A percentile compares a stretch with the other conserved stretches of the same genome.
Evolutionary conservation across 441 rosid genomes (phyloP).

Genomic region (Geranium incanum): DNA sequence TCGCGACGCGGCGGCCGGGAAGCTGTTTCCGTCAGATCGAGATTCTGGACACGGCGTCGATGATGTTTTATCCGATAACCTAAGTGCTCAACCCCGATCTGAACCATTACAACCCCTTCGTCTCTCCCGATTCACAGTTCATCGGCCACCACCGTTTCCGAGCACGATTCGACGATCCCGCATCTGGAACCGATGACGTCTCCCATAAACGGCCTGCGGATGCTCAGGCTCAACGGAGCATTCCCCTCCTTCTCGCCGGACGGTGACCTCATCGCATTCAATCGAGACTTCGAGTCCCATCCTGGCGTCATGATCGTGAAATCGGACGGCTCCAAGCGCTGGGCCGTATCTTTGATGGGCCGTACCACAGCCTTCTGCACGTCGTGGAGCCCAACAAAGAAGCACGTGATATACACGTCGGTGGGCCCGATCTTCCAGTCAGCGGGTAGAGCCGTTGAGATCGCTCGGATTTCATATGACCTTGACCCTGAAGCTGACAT

Average conservation of each 20-base stretch:
- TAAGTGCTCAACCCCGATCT: slow-evolving; percentile 44
- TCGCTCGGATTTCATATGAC: slow-evolving; percentile 55
- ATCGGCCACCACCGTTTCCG: slow-evolving; percentile 67
- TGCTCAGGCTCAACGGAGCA: slow-evolving; percentile 53
- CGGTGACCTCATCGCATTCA: slow-evolving; percentile 51
- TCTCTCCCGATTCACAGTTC: slow-evolving; percentile 36
- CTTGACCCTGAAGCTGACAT: slow-evolving; percentile 4
- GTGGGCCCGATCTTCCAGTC: slow-evolving; percentile 66
- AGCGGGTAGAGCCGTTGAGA: slow-evolving; percentile 44
- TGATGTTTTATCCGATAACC: slow-evolving; percentile 41
- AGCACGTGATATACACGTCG: slow-evolving; percentile 65
- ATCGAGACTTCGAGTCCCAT: slow-evolving; percentile 33
- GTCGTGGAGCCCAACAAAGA: slow-evolving; percentile 72
- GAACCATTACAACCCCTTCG: slow-evolving; percentile 77
- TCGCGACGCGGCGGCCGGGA: slow-evolving; percentile 57
- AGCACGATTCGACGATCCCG: slow-evolving; percentile 42
- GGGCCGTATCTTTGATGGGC: slow-evolving; percentile 47
- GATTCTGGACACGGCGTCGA: slow-evolving; percentile 40
- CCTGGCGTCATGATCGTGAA: slow-evolving; percentile 46
- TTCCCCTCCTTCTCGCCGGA: slow-evolving; percentile 61
- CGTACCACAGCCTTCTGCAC: slow-evolving; percentile 57
- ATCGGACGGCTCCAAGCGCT: slow-evolving; percentile 62
- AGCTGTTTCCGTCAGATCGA: slow-evolving; percentile 52
- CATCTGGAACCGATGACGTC: slow-evolving; percentile 57
- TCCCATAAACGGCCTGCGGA: slow-evolving; percentile 36